Base-by-base conservation (phyloP, 352 stramenopile genomes). In the Pythium graminicola region DNA sequence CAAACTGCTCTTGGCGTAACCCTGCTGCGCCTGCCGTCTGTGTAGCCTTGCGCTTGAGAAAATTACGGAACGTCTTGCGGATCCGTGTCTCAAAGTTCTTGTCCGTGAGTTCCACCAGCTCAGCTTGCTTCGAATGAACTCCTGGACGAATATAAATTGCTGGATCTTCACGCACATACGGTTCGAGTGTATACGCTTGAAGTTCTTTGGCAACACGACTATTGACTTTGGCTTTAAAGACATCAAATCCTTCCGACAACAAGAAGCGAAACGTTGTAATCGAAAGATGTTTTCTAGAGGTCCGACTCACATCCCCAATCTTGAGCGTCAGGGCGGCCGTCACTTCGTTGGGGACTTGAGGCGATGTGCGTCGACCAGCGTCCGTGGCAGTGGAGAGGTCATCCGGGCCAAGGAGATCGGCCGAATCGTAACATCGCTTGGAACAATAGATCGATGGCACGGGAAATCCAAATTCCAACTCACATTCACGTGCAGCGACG, bases 61-160 rank as follows among this genome's bases (percentile, higher is more conserved):
- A 89, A 40, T 91, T 91, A 39, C 73, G 75, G 62, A 85, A 89
- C 24, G 74, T 82, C 45, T 81, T 72, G 51, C 72, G 68, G 46
- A 91, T 72, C 26, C 81, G 78, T 16, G 60, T 62, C 51, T 86
- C 73, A 54, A 91, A 91, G 58, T 89, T 91, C 26, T 42, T 56
- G 22, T 71, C 53, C 9, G 63, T 73, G 54, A 91, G 69, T 47
- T 82, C 61, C 47, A 91, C 78, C 42, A 89, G 70, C 52, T 89
- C 81, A n/a, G 76, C 69, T 58, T 91, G 81, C 54, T 88, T 91
- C 24, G 81, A 89, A 62, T 89, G 78, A 38, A 78, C 72, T 3
- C 74, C 74, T 6, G 81, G 81, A 3, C 70, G 70, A 58, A 91
- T 89, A 69, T 91, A 91, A n/a, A 91, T 67, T 14, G 76, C 74